These are phyloP conservation scores for Flaveria bidentis DNA, from an alignment of 129 eudicot genomes.

Conservation along the genomic window DNA sequence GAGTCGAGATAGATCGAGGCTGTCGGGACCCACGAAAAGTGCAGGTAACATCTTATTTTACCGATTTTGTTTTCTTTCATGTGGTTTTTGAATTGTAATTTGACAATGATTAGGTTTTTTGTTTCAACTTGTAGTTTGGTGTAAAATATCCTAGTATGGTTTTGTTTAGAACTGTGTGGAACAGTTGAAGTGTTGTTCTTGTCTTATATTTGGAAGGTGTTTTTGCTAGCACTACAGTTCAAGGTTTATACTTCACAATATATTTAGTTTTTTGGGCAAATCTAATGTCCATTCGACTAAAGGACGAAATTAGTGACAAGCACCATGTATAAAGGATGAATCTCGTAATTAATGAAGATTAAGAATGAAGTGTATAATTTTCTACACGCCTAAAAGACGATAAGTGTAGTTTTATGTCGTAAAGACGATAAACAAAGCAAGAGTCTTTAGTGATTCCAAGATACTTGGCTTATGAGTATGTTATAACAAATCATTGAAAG, in stretches of 20 bases:
- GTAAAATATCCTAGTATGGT: constrained; percentile 16
- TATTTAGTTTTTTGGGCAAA: not conserved
- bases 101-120: not conserved
- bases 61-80: constrained; percentile 5
- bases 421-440: no score
- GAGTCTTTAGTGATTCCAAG: no score
- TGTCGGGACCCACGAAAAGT: constrained; percentile 17
- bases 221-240: not conserved
- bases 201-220: not conserved
- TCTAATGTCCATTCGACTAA: no score
- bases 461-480: no score
- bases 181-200: constrained; percentile 19
- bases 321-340: no score
- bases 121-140: constrained; percentile 19
- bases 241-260: not conserved
- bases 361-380: no score
- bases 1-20: not conserved
- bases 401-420: no score
- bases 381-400: no score
- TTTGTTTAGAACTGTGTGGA: constrained; percentile 26
- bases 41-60: constrained; percentile 28
- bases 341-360: no score
- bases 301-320: no score
- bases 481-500: no score
- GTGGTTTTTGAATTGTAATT: constrained; percentile 11